Base-by-base conservation (phyloP, 1,284 basidiomycete genomes). In the Puccinia triticina region DNA sequence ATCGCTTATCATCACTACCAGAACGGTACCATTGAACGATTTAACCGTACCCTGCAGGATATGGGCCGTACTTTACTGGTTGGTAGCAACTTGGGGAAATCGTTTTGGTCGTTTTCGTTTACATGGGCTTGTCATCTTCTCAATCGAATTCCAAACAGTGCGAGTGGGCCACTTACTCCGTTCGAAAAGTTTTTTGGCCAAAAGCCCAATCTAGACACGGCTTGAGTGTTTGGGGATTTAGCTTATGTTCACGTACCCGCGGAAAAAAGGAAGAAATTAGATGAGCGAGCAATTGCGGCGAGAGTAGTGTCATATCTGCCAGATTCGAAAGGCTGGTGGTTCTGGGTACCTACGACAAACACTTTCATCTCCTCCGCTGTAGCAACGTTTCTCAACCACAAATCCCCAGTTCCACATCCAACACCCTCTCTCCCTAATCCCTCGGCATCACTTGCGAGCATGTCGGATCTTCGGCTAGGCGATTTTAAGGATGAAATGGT, bases 31-130 rank as follows among this genome's bases (percentile, higher is more conserved):
- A 46, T 61, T 14, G 57, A 77, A 32, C 55, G 74, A 0, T 61
- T 43, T 57, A 77, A 77, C 21, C 14, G 74, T 0, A 77, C 74
- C 40, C 23, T 77, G 2, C 26, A 29, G 37, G 74, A 77, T 16
- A 77, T 57, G 50, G 74, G 74, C 1, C 11, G 57, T 23, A 46
- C 74, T 2, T 2, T 64, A 16, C n/a, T 77, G 26, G 16, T 40
- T 34, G 74, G 16, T 8, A 59, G 53, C 34, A 1, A 29, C 21
- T 53, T 77, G 10, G 21, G 16, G 2, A 34, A 40, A 21, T 1
- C 2, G 0, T 77, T 77, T 34, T 77, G 74, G 74, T 14, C 14
- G 0, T 43, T 57, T 12, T 32, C 34, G 0, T 77, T 59, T 21
- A 14, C 40, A 1, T 57, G 50, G 55, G 74, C 74, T 5, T 29